A percentile compares a stretch with the other conserved stretches of the same genome.
Evolutionary conservation across 768 basidiomycete genomes (phyloP).

Genomic region (Tricholomella constricta): DNA sequence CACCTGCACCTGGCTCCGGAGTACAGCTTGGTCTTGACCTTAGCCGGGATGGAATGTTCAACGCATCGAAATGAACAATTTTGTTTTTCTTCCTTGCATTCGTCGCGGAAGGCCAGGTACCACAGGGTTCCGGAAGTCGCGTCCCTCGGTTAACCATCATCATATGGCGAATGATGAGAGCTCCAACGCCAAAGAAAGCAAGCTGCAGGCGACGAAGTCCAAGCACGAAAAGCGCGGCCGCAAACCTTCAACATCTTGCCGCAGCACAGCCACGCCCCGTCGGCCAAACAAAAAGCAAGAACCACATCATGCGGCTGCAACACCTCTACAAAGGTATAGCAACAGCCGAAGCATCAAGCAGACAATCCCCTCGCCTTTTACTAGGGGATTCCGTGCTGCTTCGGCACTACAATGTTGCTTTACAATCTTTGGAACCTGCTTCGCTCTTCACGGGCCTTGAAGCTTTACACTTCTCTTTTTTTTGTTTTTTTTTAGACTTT

Average conservation of each 20-base stretch:
- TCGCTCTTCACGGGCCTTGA: slow-evolving; percentile 13
- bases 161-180: too few species aligned
- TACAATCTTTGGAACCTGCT: slow-evolving; percentile 23
- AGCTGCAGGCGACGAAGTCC: too few species aligned
- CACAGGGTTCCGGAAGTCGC: too few species aligned
- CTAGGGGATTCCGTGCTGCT: slow-evolving; percentile 35
- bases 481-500: not conserved
- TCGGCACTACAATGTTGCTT: slow-evolving; percentile 22
- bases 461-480: not conserved
- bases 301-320: not conserved
- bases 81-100: too few species aligned
- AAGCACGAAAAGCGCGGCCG: not conserved
- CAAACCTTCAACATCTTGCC: not conserved
- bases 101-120: too few species aligned
- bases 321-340: not conserved
- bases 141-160: too few species aligned
- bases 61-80: too few species aligned
- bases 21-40: too few species aligned
- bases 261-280: slow-evolving; percentile 20
- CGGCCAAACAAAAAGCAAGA: slow-evolving; percentile 20
- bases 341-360: slow-evolving; percentile 28
- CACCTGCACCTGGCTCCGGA: too few species aligned
- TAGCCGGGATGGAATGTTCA: too few species aligned
- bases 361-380: slow-evolving; percentile 37
- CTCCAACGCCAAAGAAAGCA: too few species aligned